These are phyloP conservation scores for Auricularia auricula-judae DNA, from an alignment of 768 basidiomycete species.

Conservation along the genomic window DNA sequence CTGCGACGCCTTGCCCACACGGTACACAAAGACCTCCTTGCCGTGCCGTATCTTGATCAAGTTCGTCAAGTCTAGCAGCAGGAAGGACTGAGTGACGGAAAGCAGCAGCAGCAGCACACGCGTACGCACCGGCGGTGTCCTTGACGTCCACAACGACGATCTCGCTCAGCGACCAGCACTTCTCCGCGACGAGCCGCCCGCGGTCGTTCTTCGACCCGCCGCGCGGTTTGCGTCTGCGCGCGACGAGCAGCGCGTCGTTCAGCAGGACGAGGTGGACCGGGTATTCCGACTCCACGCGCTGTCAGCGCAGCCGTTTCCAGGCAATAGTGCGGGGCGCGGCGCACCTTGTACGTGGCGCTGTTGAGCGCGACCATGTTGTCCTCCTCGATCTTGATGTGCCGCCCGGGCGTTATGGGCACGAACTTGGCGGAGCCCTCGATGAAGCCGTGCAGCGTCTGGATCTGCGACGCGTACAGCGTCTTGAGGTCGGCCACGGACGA, in stretches of 20 bases:
- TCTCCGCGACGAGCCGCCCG: slow-evolving; percentile 82
- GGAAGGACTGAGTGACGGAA: too few relatives aligned
- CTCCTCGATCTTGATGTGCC: slow-evolving; percentile 83
- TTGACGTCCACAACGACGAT: slow-evolving; percentile 94
- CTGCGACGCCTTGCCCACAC: slow-evolving; percentile 68
- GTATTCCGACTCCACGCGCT: slow-evolving; percentile 38
- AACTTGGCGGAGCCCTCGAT: slow-evolving; percentile 95
- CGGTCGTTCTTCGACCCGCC: slow-evolving; percentile 40
- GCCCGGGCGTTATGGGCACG: slow-evolving; percentile 79
- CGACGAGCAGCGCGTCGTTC: slow-evolving; percentile 85
- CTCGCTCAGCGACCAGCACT: slow-evolving; percentile 88
- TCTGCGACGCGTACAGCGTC: slow-evolving; percentile 88
- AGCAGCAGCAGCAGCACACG: too few relatives aligned
- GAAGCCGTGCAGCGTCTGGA: slow-evolving; percentile 78
- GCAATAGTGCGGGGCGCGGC: background rate
- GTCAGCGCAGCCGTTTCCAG: too few relatives aligned
- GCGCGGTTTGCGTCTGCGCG: slow-evolving; percentile 55
- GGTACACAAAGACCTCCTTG: slow-evolving; percentile 91
- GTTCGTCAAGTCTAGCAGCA: slow-evolving; percentile 56
- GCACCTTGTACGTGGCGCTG: slow-evolving; percentile 79
- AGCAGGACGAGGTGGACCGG: slow-evolving; percentile 83
- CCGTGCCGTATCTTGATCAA: slow-evolving; percentile 91
- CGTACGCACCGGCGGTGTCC: slow-evolving; percentile 69
- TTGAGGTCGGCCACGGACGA: slow-evolving; percentile 95
- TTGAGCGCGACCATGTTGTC: slow-evolving; percentile 78